Conservation (phyloP, 495 filamentous ascomycete genomes). For the Amphirosellinia nigrospora region DNA sequence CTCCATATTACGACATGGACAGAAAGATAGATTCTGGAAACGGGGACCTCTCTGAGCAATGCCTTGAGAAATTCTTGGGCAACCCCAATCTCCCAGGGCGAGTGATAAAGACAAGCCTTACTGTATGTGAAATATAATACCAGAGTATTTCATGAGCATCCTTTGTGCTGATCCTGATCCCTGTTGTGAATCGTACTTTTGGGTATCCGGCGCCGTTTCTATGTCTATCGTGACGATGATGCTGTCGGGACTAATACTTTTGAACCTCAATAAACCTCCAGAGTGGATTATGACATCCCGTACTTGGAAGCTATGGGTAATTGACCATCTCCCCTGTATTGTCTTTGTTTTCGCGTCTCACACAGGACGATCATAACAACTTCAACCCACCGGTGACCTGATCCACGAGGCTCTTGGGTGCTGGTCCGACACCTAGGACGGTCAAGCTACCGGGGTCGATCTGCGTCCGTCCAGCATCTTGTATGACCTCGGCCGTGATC, state of each 20-base stretch:
- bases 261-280: background rate
- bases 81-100: background rate
- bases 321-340: background rate
- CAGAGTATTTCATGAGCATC: background rate
- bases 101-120: background rate
- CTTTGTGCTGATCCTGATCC: background rate
- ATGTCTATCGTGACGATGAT: conserved; percentile 20
- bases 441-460: conserved; percentile 92
- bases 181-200: background rate
- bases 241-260: background rate
- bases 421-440: conserved; percentile 87
- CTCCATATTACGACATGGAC: background rate
- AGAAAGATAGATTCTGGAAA: background rate
- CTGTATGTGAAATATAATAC: background rate
- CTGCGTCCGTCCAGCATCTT: conserved; percentile 96
- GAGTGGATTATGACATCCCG: background rate
- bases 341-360: background rate
- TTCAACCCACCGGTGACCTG: conserved; percentile 87
- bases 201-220: conserved; percentile 5
- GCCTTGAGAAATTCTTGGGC: background rate
- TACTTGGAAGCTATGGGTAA: background rate
- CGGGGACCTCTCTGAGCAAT: background rate
- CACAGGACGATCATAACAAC: conserved; percentile 63
- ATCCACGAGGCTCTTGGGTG: conserved; percentile 86
- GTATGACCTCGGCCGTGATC: conserved; percentile 83